Conservation (phyloP, 768 basidiomycete species). For the Phylloporus sp. region DNA sequence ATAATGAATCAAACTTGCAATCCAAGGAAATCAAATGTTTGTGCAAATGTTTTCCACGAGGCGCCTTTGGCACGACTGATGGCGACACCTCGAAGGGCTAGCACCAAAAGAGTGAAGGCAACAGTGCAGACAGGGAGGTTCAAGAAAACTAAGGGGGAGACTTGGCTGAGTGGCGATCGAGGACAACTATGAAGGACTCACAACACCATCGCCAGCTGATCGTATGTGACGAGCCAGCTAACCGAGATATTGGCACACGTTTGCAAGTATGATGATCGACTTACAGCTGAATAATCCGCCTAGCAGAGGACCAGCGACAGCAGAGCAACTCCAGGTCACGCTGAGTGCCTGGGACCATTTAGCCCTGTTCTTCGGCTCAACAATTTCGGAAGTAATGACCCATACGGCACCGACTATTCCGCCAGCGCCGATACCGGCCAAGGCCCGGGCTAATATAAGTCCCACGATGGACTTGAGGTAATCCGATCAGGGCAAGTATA, state of each 20-base stretch:
- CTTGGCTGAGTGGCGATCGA: slow-evolving; percentile 16
- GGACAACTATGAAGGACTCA: slow-evolving; percentile 38
- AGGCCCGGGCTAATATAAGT: slow-evolving; percentile 62
- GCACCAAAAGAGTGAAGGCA: slow-evolving; percentile 51
- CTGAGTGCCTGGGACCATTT: slow-evolving; percentile 86
- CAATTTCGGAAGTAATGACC: slow-evolving; percentile 84
- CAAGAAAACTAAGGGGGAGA: slow-evolving; percentile 58
- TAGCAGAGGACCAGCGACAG: slow-evolving; percentile 77
- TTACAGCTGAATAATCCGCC: slow-evolving; percentile 78
- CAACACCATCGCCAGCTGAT: slow-evolving; percentile 84
- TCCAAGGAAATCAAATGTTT: slow-evolving; percentile 73
- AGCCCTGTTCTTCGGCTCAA: slow-evolving; percentile 62
- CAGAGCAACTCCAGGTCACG: slow-evolving; percentile 83
- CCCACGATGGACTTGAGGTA: slow-evolving; percentile 41
- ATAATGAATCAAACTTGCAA: slow-evolving; percentile 48
- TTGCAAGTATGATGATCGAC: slow-evolving; percentile 22
- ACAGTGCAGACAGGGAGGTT: slow-evolving; percentile 73
- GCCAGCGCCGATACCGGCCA: slow-evolving; percentile 81
- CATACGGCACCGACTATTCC: slow-evolving; percentile 84
- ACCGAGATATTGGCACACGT: slow-evolving; percentile 21
- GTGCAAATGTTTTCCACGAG: slow-evolving; percentile 53
- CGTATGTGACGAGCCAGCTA: slow-evolving; percentile 25
- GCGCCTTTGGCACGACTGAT: slow-evolving; percentile 43
- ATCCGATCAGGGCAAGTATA: slow-evolving; percentile 16
- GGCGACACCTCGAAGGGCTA: slow-evolving; percentile 58